Base-by-base conservation (phyloP, 2,329 filamentous ascomycete genomes). In the Calcarisporium arbuscula region DNA sequence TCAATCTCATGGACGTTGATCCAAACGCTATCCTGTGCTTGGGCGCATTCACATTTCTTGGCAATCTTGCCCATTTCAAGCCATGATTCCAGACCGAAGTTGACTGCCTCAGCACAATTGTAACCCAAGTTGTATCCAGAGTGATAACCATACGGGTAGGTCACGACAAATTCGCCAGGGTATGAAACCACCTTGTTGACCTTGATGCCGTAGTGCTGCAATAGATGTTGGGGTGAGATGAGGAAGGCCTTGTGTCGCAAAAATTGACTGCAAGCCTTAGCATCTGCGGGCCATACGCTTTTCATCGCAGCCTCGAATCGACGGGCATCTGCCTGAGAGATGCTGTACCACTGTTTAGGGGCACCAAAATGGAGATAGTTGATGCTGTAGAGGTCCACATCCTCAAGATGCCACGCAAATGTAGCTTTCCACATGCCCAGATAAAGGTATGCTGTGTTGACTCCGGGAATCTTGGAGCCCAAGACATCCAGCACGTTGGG, bases 341-440 rank as follows among this genome's bases (percentile, higher is more conserved):
- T 96, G 60, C 89, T 95, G 64, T 98, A 98, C 92, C 92, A 98
- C 58, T 98, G 92, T 62, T 98, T 98, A 1, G 92, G 92, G 2
- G 92, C 92, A 35, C 92, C 92, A 57, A 98, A 98, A 54, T 98
- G 92, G 40, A 98, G 88, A 58, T 95, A 98, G 65, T 98, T 98
- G 72, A 98, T 98, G 58, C 89, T 96, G 77, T 98, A 98, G 5
- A 98, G 75, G 64, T 98, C 92, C 27, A 98, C 90, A 56, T 98
- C 92, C 57, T 98, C 92, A 34, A 98, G 66, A 72, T 98, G 92
- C 92, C 92, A 98, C 8, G 92, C 92, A 57, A 98, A 98, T 0
- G 92, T 96, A 10, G 92, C 90, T 61, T 96, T 96, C 92, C 92
- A 98, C 92, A 98, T 98, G 28, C 92, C 92, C 40, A 98, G 72